These are phyloP conservation scores for Globisporangium nunn DNA, from an alignment of 352 stramenopile species.

Conservation along the genomic window DNA sequence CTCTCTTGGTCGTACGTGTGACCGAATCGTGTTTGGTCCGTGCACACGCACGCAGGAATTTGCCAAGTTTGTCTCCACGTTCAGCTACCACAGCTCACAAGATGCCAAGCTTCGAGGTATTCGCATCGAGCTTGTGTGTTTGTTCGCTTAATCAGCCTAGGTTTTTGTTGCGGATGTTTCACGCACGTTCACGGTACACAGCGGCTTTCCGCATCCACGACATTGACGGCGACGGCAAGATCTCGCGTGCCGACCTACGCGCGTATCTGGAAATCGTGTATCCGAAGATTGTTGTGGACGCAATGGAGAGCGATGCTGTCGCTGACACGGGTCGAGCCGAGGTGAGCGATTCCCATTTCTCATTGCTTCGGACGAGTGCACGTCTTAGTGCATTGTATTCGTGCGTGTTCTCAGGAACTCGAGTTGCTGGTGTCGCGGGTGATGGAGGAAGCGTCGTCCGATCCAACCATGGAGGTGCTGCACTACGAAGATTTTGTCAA, in stretches of 20 bases:
- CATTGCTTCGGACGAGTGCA: too few species aligned
- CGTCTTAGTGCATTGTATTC: too few species aligned
- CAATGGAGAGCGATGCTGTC: constrained; percentile 3
- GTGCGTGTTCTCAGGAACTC: constrained; percentile 16
- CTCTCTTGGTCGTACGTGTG: too few species aligned
- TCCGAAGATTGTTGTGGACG: not conserved
- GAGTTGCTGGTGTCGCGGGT: constrained; percentile 37
- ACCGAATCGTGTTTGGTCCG: too few species aligned
- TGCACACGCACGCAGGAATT: constrained; percentile 57
- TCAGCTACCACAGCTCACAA: constrained; percentile 52
- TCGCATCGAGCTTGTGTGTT: not conserved
- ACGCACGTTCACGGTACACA: constrained; percentile 6
- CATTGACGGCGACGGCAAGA: constrained; percentile 62
- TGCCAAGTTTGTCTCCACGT: constrained; percentile 36
- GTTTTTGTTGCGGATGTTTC: not conserved
- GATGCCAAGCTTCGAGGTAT: constrained; percentile 45
- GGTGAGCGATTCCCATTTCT: too few species aligned
- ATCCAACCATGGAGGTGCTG: constrained; percentile 35
- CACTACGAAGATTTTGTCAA: constrained; percentile 61
- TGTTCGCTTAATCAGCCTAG: not conserved
- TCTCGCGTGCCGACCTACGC: constrained; percentile 47
- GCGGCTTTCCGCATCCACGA: constrained; percentile 67
- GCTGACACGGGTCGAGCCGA: constrained; percentile 21
- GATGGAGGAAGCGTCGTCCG: constrained; percentile 46
- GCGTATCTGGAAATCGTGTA: constrained; percentile 40